Conservation (phyloP, 495 filamentous ascomycete species). For the Pseudevernia furfuracea region DNA sequence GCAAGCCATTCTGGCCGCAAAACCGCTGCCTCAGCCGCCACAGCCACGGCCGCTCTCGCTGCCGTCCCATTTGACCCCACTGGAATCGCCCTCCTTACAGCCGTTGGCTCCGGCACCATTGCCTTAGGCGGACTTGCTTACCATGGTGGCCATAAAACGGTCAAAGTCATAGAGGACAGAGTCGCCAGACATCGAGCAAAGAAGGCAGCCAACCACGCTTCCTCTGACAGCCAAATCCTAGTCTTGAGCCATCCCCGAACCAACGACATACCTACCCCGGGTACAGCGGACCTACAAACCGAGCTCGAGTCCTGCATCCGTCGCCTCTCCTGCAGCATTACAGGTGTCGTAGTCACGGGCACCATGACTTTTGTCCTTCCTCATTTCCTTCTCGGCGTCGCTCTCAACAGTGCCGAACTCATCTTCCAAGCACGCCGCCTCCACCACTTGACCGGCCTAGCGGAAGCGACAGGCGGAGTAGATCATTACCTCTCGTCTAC, state of each 20-base stretch:
- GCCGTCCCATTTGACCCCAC: neutral
- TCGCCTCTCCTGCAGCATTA: constrained; percentile 4
- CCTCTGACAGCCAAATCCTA: constrained; percentile 2
- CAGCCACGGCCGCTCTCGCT: constrained; percentile 1
- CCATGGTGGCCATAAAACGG: neutral
- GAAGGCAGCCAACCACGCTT: neutral
- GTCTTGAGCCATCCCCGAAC: neutral
- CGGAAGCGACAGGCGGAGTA: neutral
- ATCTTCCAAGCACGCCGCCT: constrained; percentile 1
- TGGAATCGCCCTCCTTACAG: neutral
- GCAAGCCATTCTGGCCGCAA: neutral
- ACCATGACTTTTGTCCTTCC: neutral
- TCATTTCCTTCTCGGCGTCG: neutral
- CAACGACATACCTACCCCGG: neutral
- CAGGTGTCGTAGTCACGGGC: neutral
- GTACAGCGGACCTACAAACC: neutral
- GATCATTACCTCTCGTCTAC: neutral
- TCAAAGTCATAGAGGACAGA: neutral
- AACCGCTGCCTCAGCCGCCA: constrained; percentile 1
- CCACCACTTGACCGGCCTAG: neutral
- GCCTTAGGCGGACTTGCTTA: constrained; percentile 1
- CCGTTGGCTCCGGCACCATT: neutral
- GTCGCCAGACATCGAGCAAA: neutral
- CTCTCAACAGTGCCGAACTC: constrained; percentile 1
- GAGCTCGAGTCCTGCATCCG: neutral